phyloP scores from a whole-genome alignment of 2,329 filamentous ascomycete genomes.

The Verticillium dahliae region DNA sequence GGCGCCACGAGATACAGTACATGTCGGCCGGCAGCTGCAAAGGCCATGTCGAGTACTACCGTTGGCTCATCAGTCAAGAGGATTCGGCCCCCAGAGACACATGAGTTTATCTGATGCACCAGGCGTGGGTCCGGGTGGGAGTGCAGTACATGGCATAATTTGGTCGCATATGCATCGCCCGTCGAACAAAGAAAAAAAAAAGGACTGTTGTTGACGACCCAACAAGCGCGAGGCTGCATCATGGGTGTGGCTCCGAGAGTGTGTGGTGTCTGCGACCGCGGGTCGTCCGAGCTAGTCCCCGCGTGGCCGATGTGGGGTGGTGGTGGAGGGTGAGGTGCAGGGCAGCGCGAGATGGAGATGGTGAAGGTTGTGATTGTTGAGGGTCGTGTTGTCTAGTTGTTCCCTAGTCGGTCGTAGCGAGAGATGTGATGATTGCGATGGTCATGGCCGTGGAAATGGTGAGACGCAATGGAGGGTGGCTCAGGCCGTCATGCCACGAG shows the following conservation, averaged over 20 bases:
- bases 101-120: slow-evolving; percentile 7
- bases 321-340: slow-evolving; percentile 1
- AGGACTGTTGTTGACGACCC: background rate
- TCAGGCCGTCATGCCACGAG: background rate
- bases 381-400: background rate
- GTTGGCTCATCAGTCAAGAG: background rate
- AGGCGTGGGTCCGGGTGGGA: slow-evolving; percentile 7
- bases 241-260: slow-evolving; percentile 1
- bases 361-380: background rate
- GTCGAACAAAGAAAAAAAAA: slow-evolving; percentile 4
- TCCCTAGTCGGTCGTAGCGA: background rate
- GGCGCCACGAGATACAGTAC: background rate
- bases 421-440: background rate
- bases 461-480: background rate
- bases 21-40: background rate
- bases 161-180: background rate
- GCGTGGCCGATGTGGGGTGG: background rate
- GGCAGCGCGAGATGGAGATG: background rate
- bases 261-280: slow-evolving; percentile 6
- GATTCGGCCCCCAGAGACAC: background rate
- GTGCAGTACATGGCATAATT: background rate
- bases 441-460: background rate
- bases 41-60: background rate
- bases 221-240: slow-evolving; percentile 3
- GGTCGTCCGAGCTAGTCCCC: slow-evolving; percentile 1